These are phyloP conservation scores for Auxenochlorella pyrenoidosa DNA, from an alignment of 139 green algal species.

Conservation along the genomic window DNA sequence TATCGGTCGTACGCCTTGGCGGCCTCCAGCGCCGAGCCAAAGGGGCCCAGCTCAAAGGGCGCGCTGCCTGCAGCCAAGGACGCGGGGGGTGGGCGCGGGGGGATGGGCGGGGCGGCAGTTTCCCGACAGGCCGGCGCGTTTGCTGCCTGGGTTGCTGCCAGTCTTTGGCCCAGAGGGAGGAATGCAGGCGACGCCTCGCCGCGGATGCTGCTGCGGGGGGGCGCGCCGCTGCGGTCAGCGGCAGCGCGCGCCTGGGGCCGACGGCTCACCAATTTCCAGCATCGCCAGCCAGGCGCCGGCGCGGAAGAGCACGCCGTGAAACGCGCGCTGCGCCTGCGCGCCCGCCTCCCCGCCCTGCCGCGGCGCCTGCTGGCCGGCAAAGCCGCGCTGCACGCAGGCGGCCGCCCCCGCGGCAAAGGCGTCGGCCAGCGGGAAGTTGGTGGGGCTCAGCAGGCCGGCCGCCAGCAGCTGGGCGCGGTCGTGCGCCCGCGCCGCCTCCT, in stretches of 20 bases:
- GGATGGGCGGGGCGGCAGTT: not conserved
- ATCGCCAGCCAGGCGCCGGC: constrained; percentile 28
- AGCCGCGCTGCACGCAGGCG: not conserved
- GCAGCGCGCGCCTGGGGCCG: too few relatives aligned
- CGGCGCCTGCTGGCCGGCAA: not conserved
- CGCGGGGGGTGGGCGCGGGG: not conserved
- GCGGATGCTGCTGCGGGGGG: too few relatives aligned
- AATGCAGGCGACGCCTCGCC: too few relatives aligned
- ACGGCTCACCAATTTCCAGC: constrained; percentile 34
- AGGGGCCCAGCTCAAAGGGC: constrained; percentile 45
- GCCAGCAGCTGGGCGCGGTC: constrained; percentile 39
- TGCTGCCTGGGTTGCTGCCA: too few relatives aligned
- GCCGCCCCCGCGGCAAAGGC: constrained; percentile 34
- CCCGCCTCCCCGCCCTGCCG: not conserved
- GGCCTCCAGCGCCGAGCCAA: constrained; percentile 26
- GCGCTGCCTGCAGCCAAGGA: constrained; percentile 4
- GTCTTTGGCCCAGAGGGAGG: too few relatives aligned
- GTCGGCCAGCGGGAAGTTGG: constrained; percentile 29
- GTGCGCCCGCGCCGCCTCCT: constrained; percentile 46
- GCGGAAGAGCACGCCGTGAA: constrained; percentile 4
- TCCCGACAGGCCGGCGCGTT: too few relatives aligned
- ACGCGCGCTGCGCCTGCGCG: not conserved
- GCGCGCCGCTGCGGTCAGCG: too few relatives aligned
- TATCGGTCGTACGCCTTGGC: constrained; percentile 46
- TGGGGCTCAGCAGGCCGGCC: constrained; percentile 5